phyloP scores from a whole-genome alignment of 2,329 filamentous ascomycete genomes.

The Colletotrichum viniferum region DNA sequence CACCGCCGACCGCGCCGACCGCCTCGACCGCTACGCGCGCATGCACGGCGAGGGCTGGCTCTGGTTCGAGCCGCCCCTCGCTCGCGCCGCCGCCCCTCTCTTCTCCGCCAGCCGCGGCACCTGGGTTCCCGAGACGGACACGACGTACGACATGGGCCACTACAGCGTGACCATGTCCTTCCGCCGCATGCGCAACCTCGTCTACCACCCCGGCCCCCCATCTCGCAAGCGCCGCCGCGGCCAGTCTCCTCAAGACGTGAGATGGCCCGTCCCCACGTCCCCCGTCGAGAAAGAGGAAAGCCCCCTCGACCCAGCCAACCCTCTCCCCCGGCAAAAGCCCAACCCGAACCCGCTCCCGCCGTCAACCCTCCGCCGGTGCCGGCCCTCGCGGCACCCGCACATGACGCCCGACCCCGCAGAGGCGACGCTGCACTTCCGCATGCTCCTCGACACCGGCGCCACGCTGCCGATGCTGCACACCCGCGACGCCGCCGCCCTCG shows the following conservation, averaged over 20 bases:
- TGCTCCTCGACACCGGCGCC: constrained; percentile 47
- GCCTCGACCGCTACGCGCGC: constrained; percentile 41
- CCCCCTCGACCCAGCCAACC: background rate
- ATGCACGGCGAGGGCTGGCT: constrained; percentile 45
- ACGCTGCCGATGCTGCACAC: constrained; percentile 42
- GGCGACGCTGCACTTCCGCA: constrained; percentile 34
- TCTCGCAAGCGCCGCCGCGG: background rate
- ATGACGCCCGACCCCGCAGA: constrained; percentile 21
- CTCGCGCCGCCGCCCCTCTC: constrained; percentile 22
- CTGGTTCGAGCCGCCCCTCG: constrained; percentile 50
- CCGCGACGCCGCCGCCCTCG: constrained; percentile 37
- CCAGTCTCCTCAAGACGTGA: background rate
- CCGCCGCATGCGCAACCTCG: background rate
- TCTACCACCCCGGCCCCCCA: background rate
- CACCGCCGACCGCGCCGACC: constrained; percentile 37
- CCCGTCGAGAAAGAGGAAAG: background rate
- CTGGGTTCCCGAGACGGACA: constrained; percentile 27
- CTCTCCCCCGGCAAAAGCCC: background rate
- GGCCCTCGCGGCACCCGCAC: background rate
- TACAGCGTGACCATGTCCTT: constrained; percentile 34
- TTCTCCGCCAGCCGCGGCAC: constrained; percentile 34
- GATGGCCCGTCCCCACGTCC: background rate
- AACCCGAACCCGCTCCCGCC: background rate
- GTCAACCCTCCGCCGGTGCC: background rate
- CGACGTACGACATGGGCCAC: constrained; percentile 32